These are phyloP conservation scores for Saprolegnia parasitica DNA, from an alignment of 352 stramenopile species.

Conservation along the genomic window DNA sequence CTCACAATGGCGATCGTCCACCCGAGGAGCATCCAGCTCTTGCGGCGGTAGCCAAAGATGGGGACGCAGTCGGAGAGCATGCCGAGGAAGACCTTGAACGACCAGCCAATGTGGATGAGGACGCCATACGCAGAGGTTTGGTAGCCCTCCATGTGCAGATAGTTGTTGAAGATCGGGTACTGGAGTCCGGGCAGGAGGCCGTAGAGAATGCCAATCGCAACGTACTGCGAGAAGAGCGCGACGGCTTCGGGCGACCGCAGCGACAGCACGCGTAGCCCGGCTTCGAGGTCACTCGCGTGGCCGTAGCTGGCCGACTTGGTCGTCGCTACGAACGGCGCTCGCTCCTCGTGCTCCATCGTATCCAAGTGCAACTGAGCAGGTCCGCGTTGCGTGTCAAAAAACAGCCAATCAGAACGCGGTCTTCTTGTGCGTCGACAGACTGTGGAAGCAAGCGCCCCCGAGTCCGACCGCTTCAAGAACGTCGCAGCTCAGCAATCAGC, in stretches of 20 bases:
- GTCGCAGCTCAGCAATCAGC: no score
- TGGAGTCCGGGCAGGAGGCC: constrained; percentile 48
- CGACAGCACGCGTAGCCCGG: constrained; percentile 23
- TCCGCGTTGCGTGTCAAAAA: neutral
- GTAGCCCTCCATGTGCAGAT: constrained; percentile 60
- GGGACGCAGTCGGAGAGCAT: constrained; percentile 60
- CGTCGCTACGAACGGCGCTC: neutral
- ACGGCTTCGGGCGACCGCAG: constrained; percentile 31
- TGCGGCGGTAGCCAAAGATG: constrained; percentile 49
- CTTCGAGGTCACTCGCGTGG: neutral
- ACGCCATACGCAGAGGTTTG: constrained; percentile 55
- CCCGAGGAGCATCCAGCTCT: constrained; percentile 30
- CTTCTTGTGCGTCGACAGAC: no score
- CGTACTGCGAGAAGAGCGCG: constrained; percentile 65
- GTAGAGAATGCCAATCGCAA: constrained; percentile 57
- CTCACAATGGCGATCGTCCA: constrained; percentile 35
- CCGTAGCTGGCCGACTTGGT: neutral
- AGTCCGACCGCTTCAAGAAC: no score
- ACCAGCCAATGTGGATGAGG: constrained; percentile 55
- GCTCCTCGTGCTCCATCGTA: neutral
- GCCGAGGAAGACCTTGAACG: constrained; percentile 65
- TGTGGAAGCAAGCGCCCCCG: no score
- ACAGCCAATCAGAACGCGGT: neutral
- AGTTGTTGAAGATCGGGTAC: constrained; percentile 75
- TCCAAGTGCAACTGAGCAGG: neutral